Evolutionary conservation across 192 early-diverging fungal species (phyloP), one percentile per base, ranked within the genome.

Genomic region (Rhizophlyctis rosea): DNA sequence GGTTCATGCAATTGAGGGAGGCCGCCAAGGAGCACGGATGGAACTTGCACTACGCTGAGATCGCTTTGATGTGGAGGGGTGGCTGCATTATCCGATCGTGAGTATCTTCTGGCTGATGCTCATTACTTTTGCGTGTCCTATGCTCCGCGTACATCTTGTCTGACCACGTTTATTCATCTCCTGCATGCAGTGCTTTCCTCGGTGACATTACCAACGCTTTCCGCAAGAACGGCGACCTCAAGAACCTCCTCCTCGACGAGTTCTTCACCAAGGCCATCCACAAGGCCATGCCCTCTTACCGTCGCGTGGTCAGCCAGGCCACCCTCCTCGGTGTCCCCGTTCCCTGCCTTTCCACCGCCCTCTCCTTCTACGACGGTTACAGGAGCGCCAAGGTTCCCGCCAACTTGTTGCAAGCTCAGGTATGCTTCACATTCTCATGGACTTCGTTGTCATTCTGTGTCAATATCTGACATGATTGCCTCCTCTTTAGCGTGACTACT

Each of bases 21-120:
- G 94, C 92, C 50, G 92, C 92, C 73, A 86, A 91, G 80, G 88
- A 88, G 71, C 85, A 88, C 75, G 79, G 79, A 54, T 98, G 96
- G 96, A 86, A 96, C 77, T 81, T 98, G 68, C 96, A 96, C 88
- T 90, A 92, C 73, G 94, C 92, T 35, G 92, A 92, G 54, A 98
- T 98, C 79, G 94, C 96, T 52, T 80, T 98, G 30, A 98, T 98
- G 96, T 98, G 96, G 96, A 87, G 93, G 59, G 96, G 96, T 59
- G 96, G 96, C 47, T 98, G 96, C 84, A 98, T 98, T 65, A 98
- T 98, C 76, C 90, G 96, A 68, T 90, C 87, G 61, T 80, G 24
- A n/a, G n/a, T n/a, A n/a, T n/a, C n/a, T n/a, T n/a, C n/a, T n/a
- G n/a, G n/a, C n/a, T n/a, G n/a, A n/a, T n/a, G n/a, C n/a, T n/a